Evolutionary conservation across 805 yeast genomes (phyloP).

Genomic region (Blastobotrys terrestris): DNA sequence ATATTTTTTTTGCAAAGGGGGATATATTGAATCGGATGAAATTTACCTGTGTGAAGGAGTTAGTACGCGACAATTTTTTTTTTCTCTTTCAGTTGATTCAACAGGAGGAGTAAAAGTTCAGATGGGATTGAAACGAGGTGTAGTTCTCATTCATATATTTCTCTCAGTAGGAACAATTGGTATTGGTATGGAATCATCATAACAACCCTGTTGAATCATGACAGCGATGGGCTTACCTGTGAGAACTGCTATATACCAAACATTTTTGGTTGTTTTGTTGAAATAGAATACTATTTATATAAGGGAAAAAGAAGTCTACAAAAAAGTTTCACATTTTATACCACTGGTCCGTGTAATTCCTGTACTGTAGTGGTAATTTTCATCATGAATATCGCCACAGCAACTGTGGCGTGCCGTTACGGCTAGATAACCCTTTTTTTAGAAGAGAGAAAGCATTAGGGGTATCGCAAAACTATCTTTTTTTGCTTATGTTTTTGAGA

Average conservation of each 20-base stretch:
- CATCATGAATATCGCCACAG: neutral
- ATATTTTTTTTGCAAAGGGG: neutral
- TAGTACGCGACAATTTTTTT: neutral
- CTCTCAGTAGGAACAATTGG: constrained; percentile 35
- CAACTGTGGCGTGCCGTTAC: constrained; percentile 42
- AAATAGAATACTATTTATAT: neutral
- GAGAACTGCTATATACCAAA: neutral
- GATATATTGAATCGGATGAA: no score
- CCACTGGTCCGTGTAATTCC: neutral
- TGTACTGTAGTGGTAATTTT: neutral
- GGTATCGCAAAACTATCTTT: no score
- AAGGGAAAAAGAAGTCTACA: neutral
- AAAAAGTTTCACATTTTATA: neutral
- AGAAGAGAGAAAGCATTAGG: no score
- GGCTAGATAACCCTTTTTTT: no score
- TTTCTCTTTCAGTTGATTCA: neutral
- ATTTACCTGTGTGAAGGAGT: no score
- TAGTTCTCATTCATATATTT: constrained; percentile 16
- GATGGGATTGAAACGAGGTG: constrained; percentile 24
- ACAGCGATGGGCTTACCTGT: neutral
- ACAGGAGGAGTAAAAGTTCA: constrained; percentile 19
- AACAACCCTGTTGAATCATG: neutral
- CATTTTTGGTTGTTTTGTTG: neutral
- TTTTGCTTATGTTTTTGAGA: no score
- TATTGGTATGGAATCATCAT: neutral